phyloP scores from a whole-genome alignment of 1,284 basidiomycete genomes.

The Stygiomarasmius scandens region DNA sequence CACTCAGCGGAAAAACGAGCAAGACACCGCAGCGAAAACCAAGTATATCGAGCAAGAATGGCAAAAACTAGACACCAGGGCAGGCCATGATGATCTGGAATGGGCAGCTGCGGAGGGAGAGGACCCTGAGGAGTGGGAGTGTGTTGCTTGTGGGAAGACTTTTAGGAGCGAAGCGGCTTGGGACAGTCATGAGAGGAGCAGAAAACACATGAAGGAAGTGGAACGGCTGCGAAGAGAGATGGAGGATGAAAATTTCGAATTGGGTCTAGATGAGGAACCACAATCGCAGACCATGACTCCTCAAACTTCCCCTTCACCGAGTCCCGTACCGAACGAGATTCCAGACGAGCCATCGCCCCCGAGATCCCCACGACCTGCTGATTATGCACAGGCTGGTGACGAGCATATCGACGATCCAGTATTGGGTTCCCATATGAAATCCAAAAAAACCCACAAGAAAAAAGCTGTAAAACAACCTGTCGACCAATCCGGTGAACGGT shows the following conservation, averaged over 20 bases:
- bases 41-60: constrained; percentile 81
- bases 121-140: constrained; percentile 87
- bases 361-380: neutral
- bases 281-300: constrained; percentile 23
- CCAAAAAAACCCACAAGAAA: too few relatives aligned
- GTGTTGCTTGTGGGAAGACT: constrained; percentile 91
- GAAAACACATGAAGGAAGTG: constrained; percentile 91
- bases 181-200: constrained; percentile 95
- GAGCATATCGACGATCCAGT: too few relatives aligned
- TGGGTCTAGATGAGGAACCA: constrained; percentile 44
- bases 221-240: constrained; percentile 77
- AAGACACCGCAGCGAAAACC: constrained; percentile 27
- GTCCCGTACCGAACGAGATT: neutral
- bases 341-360: neutral
- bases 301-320: constrained; percentile 10
- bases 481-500: neutral
- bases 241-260: constrained; percentile 72
- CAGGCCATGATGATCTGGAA: constrained; percentile 61
- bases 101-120: constrained; percentile 72
- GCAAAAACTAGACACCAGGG: constrained; percentile 62
- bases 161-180: constrained; percentile 95
- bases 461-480: neutral
- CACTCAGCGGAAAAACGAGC: constrained; percentile 17
- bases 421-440: neutral
- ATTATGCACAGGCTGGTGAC: neutral